Base-by-base conservation (phyloP, 2,329 filamentous ascomycete genomes). In the Trichoderma sp. region DNA sequence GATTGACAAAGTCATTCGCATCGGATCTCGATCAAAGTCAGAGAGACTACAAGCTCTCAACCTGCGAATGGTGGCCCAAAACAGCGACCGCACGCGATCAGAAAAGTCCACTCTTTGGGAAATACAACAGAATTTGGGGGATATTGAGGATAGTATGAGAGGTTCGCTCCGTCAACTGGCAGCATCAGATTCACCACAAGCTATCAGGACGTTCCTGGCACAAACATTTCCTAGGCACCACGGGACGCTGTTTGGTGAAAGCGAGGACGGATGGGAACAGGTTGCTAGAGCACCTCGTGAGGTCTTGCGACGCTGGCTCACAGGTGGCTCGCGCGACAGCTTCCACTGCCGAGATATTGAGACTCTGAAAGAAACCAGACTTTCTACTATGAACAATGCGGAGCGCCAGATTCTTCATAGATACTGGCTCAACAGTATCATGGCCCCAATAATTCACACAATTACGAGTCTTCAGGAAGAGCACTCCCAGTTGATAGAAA, bases 1-100 rank as follows among this genome's bases (percentile, higher is more conserved):
- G 3, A 59, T 47, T 12, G 15, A 58, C 26, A 81, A 87, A 6
- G 83, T 93, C 30, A 84, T 92, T 30, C 88, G 91, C 0, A 87
- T 93, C 6, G 91, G 91, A 0, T 85, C 84, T 0, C 84, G 84
- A 17, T 89, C 85, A 2, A 88, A 89, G 71, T 89, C 88, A 0
- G 84, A 87, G 34, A 74, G 79, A 2, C 78, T 93, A 0, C 76
- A 85, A 9, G 76, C 76, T 0, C 76, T 86, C n/a, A 90, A 88
- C 69, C 82, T 92, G 6, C 80, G 83, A 0, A 71, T 74, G 0
- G 79, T 87, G 5, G 76, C 76, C 1, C 72, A 76, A 15, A 69
- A 73, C 0, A 74, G 78, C 8, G 74, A 76, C 1, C 77, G 78
- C 11, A 87, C 85, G 1, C 82, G 77, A n/a, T 71, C 77, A 0